Base-by-base conservation (phyloP, 257 asterid species). In the Rauvolfia tetraphylla region DNA sequence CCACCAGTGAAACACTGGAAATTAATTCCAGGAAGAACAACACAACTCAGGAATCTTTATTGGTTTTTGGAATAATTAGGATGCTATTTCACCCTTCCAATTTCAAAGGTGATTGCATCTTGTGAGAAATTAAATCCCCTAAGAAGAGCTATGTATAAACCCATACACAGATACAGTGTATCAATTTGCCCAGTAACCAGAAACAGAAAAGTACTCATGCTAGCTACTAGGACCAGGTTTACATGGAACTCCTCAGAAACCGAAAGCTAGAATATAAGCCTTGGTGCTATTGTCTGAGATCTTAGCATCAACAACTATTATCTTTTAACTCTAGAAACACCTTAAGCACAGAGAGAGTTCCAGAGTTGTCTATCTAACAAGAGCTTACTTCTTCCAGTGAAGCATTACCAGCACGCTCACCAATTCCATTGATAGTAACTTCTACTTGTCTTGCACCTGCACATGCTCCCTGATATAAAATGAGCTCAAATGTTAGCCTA, bases 371-470 rank as follows among this genome's bases (percentile, higher is more conserved):
- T 58, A 68, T 12, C 27, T 57, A 72, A 20, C 3, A 36, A 76
- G 39, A 70, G 74, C 86, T 72, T 69, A 92, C 98, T 96, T 95
- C 98, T 90, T 95, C 98, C 44, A 95, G 73, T 39, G 98, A 95
- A 65, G 98, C 98, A 86, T 95, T 95, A 34, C 98, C 98, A 79
- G 98, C 98, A 83, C 98, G 89, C 86, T 95, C 98, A 73, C 98
- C 98, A 66, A 95, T 95, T 72, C 98, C 98, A 82, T 95, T 95
- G 82, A 95, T 89, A 81, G 98, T 95, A 78, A 92, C 98, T 81
- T 95, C 98, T 33, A 95, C 58, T 83, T 95, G 98, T 85, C 98
- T 89, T 73, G 98, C 98, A 78, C 98, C 98, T 77, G 98, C 93
- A 79, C 79, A 79, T 78, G 96, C 98, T 68, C 98, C 98, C 98